Conservation (phyloP, 2,329 filamentous ascomycete genomes). For the Diaporthe humulicola region DNA sequence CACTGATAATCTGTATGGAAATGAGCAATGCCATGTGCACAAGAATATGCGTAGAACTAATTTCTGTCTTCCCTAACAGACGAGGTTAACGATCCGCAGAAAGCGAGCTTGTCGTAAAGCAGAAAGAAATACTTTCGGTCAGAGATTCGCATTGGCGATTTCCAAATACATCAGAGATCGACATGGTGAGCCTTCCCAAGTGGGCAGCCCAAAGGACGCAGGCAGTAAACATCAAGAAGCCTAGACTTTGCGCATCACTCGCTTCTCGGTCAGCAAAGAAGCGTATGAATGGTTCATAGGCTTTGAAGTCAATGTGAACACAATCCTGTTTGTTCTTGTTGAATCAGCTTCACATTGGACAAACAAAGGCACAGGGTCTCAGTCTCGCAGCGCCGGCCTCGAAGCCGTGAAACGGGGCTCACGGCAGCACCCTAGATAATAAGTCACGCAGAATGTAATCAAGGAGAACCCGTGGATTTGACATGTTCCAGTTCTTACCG, state of each 20-base stretch:
- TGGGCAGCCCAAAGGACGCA: neutral
- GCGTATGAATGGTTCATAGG: neutral
- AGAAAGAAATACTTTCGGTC: neutral
- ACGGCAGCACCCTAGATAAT: neutral
- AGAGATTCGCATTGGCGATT: neutral
- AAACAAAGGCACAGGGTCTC: neutral
- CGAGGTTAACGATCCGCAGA: neutral
- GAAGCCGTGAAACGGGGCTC: neutral
- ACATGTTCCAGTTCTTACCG: neutral
- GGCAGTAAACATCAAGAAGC: neutral
- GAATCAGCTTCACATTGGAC: neutral
- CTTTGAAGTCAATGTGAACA: neutral
- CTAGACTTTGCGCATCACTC: neutral
- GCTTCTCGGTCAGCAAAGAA: too few species aligned
- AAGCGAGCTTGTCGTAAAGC: neutral
- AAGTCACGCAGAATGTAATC: neutral
- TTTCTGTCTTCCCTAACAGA: neutral
- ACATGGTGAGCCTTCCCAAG: neutral
- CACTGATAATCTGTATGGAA: neutral
- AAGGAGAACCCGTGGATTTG: neutral
- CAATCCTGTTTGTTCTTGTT: neutral
- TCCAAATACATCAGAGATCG: neutral
- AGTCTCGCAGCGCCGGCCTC: neutral
- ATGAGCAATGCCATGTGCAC: accelerated
- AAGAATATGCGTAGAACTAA: neutral